Evolutionary conservation across 2,329 filamentous ascomycete species (phyloP), one percentile per base, ranked within the genome.

Genomic region (Calonectria leucothoes): DNA sequence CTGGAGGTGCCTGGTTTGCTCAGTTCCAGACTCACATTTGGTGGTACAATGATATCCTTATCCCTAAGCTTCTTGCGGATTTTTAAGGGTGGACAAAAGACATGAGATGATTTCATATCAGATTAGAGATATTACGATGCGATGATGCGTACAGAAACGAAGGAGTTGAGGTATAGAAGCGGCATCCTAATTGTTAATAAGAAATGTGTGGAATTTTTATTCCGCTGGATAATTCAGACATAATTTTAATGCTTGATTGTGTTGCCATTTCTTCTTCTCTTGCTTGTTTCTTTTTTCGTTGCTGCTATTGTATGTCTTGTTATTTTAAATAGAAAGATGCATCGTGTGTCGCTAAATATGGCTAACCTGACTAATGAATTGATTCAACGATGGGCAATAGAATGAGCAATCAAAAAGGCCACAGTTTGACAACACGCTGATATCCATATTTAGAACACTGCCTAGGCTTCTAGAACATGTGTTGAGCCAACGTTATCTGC

Each of bases 1-100:
- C 86, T 0, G 87, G 87, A 1, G 82, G 83, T 17, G 83, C 86
- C 6, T 87, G 81, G 68, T 80, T 81, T 17, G 79, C 78, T 0
- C 76, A 78, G 20, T 83, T 83, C 73, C 79, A 81, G 64, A 82
- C 81, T 15, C 74, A 81, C n/a, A 69, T 83, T 10, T 84, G 83
- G 83, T 80, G 82, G 72, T 84, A 81, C 70, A 82, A 84, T 59
- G 78, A 83, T 61, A 71, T 78, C 17, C 74, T 79, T 29, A 37
- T 78, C 57, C 76, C 76, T 51, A 73, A 75, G 49, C 29, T 78
- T 31, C 25, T 77, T 17, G 63, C 70, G 49, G 68, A 66, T 17
- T 27, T 74, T 35, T 75, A 66, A 70, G 20, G 20, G 1, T 33
- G 1, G 15, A 15, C 3, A 51, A 5, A 27, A n/a, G 6, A 52